phyloP scores from a whole-genome alignment of 228 moss, liverwort and hornwort genomes.

The Sphagnum magellanicum region DNA sequence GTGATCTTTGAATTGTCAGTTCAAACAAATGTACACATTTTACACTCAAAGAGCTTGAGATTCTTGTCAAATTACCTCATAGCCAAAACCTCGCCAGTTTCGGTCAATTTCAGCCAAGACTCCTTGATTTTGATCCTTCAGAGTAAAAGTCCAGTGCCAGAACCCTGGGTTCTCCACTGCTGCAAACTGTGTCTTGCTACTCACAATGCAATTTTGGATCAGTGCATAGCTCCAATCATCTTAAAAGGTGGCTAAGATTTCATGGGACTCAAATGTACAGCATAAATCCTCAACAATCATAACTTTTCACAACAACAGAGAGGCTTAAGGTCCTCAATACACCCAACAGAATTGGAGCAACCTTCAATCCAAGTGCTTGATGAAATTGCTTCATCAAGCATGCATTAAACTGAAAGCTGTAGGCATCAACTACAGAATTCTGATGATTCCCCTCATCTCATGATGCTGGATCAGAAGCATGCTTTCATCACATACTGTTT shows the following conservation, averaged over 20 bases:
- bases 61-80: slow-evolving; percentile 52
- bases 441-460: too few relatives aligned
- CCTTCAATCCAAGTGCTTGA: not conserved
- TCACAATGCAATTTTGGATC: not conserved
- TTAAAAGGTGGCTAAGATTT: not conserved
- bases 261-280: not conserved
- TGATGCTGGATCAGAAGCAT: not conserved
- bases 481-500: not conserved
- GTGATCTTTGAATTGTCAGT: not conserved
- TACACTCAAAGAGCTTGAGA: not conserved
- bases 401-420: too few relatives aligned
- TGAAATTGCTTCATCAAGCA: not conserved
- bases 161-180: slow-evolving; percentile 88
- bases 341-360: not conserved
- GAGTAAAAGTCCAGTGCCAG: slow-evolving; percentile 89
- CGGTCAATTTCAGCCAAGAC: slow-evolving; percentile 74
- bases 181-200: slow-evolving; percentile 78
- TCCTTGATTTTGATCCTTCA: slow-evolving; percentile 53
- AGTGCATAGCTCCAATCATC: not conserved
- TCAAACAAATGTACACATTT: not conserved
- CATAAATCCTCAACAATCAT: not conserved
- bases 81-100: slow-evolving; percentile 95
- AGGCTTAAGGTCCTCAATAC: not conserved
- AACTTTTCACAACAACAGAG: not conserved
- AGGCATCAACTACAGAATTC: too few relatives aligned